These are phyloP conservation scores for Tulasnella sp. DNA, from an alignment of 768 basidiomycete genomes.

Conservation along the genomic window DNA sequence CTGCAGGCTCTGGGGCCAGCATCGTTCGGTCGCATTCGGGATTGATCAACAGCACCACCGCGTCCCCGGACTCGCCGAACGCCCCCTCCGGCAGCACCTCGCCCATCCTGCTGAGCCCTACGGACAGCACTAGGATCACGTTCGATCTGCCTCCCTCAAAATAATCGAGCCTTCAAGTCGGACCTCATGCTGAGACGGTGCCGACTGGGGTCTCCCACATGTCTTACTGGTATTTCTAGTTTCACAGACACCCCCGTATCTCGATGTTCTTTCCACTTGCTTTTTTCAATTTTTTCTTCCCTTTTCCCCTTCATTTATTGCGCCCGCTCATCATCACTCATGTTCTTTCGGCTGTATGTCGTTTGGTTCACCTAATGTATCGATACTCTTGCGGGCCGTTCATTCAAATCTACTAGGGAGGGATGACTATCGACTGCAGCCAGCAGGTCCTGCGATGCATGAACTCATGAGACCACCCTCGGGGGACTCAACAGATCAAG, in stretches of 20 bases:
- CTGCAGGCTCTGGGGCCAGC: not conserved
- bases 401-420: no score
- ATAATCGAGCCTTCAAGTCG: not conserved
- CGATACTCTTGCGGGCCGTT: not conserved
- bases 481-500: no score
- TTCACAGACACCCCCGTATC: not conserved
- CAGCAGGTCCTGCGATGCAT: no score
- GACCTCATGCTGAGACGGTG: no score
- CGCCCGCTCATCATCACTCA: constrained; percentile 17
- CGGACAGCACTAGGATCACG: not conserved
- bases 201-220: no score
- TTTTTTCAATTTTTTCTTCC: not conserved
- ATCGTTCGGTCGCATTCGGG: not conserved
- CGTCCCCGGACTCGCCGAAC: not conserved
- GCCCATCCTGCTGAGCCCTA: not conserved
- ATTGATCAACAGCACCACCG: not conserved
- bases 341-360: constrained; percentile 10
- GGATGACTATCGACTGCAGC: no score
- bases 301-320: not conserved
- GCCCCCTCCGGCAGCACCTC: not conserved
- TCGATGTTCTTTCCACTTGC: not conserved
- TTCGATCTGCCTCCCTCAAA: constrained; percentile 3
- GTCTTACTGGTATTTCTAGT: not conserved
- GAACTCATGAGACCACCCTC: no score
- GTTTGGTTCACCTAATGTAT: constrained; percentile 9